A percentile compares a stretch with the other conserved stretches of the same genome.
These are phyloP conservation scores for Saccharomyces pastorianus DNA, from an alignment of 1,139 yeast species.

Conservation along the genomic window DNA sequence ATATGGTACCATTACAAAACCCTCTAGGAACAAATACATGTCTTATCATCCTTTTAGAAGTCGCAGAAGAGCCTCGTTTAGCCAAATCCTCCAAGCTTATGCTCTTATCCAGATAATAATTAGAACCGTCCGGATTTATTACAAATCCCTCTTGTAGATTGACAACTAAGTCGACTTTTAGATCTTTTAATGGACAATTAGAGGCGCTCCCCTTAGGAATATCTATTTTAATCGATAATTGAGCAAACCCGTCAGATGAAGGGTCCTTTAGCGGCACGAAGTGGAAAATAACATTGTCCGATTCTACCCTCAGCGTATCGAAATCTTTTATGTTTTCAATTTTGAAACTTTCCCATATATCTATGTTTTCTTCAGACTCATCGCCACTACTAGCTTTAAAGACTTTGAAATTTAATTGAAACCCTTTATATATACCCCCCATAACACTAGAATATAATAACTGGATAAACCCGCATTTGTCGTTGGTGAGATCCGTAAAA, in stretches of 20 bases:
- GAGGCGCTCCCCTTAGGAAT: slow-evolving; percentile 46
- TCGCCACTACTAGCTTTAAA: slow-evolving; percentile 25
- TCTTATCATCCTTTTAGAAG: slow-evolving; percentile 16
- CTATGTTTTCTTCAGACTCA: slow-evolving; percentile 37
- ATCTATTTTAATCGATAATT: slow-evolving; percentile 14
- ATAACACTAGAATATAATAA: slow-evolving; percentile 75
- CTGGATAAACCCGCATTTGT: slow-evolving; percentile 71
- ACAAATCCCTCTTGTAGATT: slow-evolving; percentile 42
- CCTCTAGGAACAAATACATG: slow-evolving; percentile 85
- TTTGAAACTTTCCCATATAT: slow-evolving; percentile 26
- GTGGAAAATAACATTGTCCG: slow-evolving; percentile 54
- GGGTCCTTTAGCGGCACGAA: slow-evolving; percentile 40
- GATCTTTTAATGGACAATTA: slow-evolving; percentile 22
- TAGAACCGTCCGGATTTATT: slow-evolving; percentile 64
- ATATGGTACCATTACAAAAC: slow-evolving; percentile 47
- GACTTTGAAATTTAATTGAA: slow-evolving; percentile 76
- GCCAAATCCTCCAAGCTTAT: slow-evolving; percentile 8
- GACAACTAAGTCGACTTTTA: slow-evolving; percentile 18
- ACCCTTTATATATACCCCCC: slow-evolving; percentile 66
- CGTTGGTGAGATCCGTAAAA: slow-evolving; percentile 49
- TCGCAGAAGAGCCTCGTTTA: slow-evolving; percentile 45
- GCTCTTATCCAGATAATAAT: slow-evolving; percentile 38
- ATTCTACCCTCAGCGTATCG: slow-evolving; percentile 27
- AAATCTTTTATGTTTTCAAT: slow-evolving; percentile 14
- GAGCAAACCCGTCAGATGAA: slow-evolving; percentile 7